Percentiles rank a stretch among this genome's conserved stretches.
These are phyloP conservation scores for Tubosaeta brunneosetosa DNA, from an alignment of 768 basidiomycete species.

Conservation along the genomic window DNA sequence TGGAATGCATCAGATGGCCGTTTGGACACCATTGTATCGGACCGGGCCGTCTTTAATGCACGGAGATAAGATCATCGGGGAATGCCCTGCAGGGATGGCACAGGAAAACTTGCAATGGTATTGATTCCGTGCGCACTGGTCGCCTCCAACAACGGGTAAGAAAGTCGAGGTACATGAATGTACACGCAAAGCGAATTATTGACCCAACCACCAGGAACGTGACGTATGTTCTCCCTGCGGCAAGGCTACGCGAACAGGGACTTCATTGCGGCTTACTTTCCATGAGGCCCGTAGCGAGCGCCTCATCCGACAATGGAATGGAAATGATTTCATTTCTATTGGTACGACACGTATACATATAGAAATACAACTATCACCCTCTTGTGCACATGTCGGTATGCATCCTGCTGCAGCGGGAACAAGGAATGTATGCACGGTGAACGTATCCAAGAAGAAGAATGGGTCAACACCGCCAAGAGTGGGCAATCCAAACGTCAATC, in stretches of 20 bases:
- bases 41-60: background rate
- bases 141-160: background rate
- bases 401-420: background rate
- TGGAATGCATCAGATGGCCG: background rate
- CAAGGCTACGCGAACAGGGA: background rate
- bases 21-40: too few relatives aligned
- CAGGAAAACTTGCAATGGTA: background rate
- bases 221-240: background rate
- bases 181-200: background rate
- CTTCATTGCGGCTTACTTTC: background rate
- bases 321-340: background rate
- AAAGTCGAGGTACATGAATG: background rate
- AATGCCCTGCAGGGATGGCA: background rate
- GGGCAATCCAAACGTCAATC: background rate
- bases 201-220: background rate
- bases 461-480: background rate
- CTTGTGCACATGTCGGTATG: background rate
- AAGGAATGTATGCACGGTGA: background rate
- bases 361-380: background rate
- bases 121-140: background rate
- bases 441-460: background rate
- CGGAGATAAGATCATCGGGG: background rate
- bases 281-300: background rate
- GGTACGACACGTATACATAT: background rate
- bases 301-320: background rate